Conservation (phyloP, 2,329 filamentous ascomycete species). For the Neobulgaria alba region DNA sequence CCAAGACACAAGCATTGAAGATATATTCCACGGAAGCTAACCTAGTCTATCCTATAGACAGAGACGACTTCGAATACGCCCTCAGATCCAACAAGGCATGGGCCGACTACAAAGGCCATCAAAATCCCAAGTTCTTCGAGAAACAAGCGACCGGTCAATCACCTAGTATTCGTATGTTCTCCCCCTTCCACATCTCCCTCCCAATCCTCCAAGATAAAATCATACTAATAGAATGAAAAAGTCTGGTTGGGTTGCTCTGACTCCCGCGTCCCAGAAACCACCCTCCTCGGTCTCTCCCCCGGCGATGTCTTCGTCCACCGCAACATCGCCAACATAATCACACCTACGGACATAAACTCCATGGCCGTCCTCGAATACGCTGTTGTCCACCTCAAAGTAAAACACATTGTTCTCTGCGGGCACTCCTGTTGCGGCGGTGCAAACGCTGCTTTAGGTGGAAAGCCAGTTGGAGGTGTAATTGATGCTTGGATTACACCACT, state of each 20-base stretch:
- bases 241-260: conserved; percentile 86
- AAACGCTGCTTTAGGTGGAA: conserved; percentile 44
- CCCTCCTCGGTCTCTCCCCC: conserved; percentile 66
- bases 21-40: no score
- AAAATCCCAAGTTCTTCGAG: conserved; percentile 64
- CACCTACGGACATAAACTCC: conserved; percentile 65
- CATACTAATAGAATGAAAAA: conserved; percentile 21
- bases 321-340: conserved; percentile 82
- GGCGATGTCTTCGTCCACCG: conserved; percentile 85
- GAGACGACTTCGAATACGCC: conserved; percentile 44
- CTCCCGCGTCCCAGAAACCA: conserved; percentile 76
- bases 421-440: conserved; percentile 63
- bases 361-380: conserved; percentile 73
- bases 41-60: no score
- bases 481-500: conserved; percentile 48
- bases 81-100: conserved; percentile 63
- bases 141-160: conserved; percentile 59
- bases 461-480: conserved; percentile 42
- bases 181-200: background rate
- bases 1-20: no score
- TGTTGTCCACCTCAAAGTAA: conserved; percentile 61
- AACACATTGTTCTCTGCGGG: conserved; percentile 62
- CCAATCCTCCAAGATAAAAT: background rate
- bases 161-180: conserved; percentile 47
- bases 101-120: conserved; percentile 54